Conservation (phyloP, 1,284 basidiomycete species). For the Golubevia pallescens region DNA sequence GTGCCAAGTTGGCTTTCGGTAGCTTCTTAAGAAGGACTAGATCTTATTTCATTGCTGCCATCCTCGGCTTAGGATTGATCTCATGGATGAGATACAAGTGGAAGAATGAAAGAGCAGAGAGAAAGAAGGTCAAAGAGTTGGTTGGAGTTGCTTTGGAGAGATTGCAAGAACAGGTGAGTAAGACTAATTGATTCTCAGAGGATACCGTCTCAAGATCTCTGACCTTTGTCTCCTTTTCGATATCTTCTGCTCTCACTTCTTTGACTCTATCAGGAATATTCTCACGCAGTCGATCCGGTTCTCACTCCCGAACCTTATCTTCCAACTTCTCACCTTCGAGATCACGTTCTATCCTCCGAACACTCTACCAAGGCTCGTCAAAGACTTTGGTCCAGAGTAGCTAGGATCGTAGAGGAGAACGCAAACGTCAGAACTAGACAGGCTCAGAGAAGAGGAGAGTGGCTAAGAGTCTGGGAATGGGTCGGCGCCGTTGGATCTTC, state of each 20-base stretch:
- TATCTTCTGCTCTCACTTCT: background rate
- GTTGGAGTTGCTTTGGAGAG: slow-evolving; percentile 29
- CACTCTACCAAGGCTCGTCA: slow-evolving; percentile 75
- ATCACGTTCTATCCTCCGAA: slow-evolving; percentile 82
- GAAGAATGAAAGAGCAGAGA: slow-evolving; percentile 11
- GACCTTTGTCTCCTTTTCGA: background rate
- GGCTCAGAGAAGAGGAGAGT: slow-evolving; percentile 81
- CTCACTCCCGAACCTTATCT: slow-evolving; percentile 79
- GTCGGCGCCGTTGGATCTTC: slow-evolving; percentile 35
- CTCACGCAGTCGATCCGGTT: slow-evolving; percentile 83
- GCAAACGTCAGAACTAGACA: slow-evolving; percentile 88
- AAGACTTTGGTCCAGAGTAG: slow-evolving; percentile 83
- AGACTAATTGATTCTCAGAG: too few relatives aligned
- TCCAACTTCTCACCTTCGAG: slow-evolving; percentile 86
- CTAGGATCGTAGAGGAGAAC: slow-evolving; percentile 87
- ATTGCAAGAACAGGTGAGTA: slow-evolving; percentile 37
- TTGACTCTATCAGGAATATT: slow-evolving; percentile 69
- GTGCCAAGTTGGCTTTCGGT: slow-evolving; percentile 21
- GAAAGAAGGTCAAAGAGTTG: slow-evolving; percentile 19
- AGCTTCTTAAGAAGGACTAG: slow-evolving; percentile 23
- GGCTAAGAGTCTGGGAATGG: slow-evolving; percentile 70
- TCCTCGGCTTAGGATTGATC: slow-evolving; percentile 1
- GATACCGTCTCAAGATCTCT: too few relatives aligned
- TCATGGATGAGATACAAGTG: slow-evolving; percentile 21
- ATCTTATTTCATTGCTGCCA: slow-evolving; percentile 18